Percentiles rank a stretch among this genome's conserved stretches.
Evolutionary conservation across 2,329 filamentous ascomycete species (phyloP).

Genomic region (Claviceps capensis): DNA sequence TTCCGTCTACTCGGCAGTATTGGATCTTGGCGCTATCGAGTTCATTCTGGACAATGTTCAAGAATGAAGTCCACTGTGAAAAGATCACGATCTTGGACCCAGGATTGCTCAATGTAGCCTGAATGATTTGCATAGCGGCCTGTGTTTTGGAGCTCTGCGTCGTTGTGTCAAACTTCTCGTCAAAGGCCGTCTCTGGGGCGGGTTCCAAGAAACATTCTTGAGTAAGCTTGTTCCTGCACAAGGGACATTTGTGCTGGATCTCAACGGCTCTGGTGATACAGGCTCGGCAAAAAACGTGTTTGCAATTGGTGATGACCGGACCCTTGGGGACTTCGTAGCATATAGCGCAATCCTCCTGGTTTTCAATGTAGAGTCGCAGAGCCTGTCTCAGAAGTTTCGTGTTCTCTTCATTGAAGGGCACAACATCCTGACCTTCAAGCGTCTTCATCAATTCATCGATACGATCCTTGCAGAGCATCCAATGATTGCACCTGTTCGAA

Average conservation of each 20-base stretch:
- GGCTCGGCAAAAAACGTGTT: constrained; percentile 60
- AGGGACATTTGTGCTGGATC: constrained; percentile 66
- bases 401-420: constrained; percentile 61
- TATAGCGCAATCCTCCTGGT: constrained; percentile 69
- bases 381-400: constrained; percentile 58
- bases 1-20: constrained; percentile 66
- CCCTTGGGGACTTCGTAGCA: constrained; percentile 60
- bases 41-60: constrained; percentile 57
- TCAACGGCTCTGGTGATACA: constrained; percentile 68
- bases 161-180: constrained; percentile 43
- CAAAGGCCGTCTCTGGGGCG: constrained; percentile 36
- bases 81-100: constrained; percentile 60
- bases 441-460: constrained; percentile 59
- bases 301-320: constrained; percentile 75
- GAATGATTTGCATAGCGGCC: constrained; percentile 60
- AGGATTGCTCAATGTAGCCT: constrained; percentile 50
- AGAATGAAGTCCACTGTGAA: constrained; percentile 64
- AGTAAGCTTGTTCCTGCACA: constrained; percentile 60
- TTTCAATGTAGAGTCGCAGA: constrained; percentile 63
- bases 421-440: constrained; percentile 52
- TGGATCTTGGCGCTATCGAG: constrained; percentile 45
- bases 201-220: constrained; percentile 51
- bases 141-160: constrained; percentile 72
- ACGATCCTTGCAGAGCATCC: constrained; percentile 65
- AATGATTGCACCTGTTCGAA: constrained; percentile 57